Conservation (phyloP, 306 rosid genomes). For the Cucurbita argyrosperma region DNA sequence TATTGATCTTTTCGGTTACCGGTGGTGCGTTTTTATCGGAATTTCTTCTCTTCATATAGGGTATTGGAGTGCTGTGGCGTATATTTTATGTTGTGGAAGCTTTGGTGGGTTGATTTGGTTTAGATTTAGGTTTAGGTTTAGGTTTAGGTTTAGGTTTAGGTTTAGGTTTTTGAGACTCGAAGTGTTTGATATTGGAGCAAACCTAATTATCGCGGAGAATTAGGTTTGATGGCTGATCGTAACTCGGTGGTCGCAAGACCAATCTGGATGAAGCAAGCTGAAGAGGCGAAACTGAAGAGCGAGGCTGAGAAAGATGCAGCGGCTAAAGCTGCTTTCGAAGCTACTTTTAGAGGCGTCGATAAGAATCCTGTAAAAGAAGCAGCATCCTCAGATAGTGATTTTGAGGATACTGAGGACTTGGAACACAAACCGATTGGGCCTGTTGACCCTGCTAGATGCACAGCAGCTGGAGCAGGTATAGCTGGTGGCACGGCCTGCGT, state of each 20-base stretch:
- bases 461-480: slow-evolving; percentile 77
- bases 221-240: slow-evolving; percentile 72
- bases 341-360: slow-evolving; percentile 73
- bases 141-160: background rate
- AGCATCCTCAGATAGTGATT: slow-evolving; percentile 67
- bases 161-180: slow-evolving; percentile 5
- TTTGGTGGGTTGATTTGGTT: slow-evolving; percentile 9
- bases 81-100: background rate
- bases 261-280: slow-evolving; percentile 96
- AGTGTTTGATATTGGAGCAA: background rate
- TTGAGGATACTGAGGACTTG: slow-evolving; percentile 72
- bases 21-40: background rate
- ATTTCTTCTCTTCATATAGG: background rate
- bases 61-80: background rate
- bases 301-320: slow-evolving; percentile 94
- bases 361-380: slow-evolving; percentile 33
- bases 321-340: slow-evolving; percentile 93
- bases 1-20: background rate
- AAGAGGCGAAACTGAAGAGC: slow-evolving; percentile 81
- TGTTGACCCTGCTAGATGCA: slow-evolving; percentile 70
- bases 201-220: background rate
- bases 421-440: slow-evolving; percentile 76
- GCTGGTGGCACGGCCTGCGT: slow-evolving; percentile 89
- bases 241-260: slow-evolving; percentile 51
- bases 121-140: background rate